Conservation (phyloP, 352 stramenopile species). For the Globisporangium carolinianum region DNA sequence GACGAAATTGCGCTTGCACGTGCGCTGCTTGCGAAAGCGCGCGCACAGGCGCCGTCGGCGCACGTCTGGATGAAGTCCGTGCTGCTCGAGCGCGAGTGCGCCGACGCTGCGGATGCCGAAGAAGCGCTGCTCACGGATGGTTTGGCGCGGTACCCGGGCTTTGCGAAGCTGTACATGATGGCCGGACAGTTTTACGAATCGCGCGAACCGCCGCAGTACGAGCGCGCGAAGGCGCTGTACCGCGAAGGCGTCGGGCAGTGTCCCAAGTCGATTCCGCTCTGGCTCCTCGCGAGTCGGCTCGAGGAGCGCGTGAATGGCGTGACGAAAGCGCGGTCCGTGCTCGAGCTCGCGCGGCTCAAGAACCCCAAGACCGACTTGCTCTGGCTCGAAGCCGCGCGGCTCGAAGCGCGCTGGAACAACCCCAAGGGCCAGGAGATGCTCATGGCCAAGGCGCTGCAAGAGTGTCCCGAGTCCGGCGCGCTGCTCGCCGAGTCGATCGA, state of each 20-base stretch:
- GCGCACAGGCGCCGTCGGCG: slow-evolving; percentile 78
- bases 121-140: slow-evolving; percentile 89
- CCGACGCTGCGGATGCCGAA: slow-evolving; percentile 45
- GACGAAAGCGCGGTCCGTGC: slow-evolving; percentile 94
- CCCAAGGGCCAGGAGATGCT: slow-evolving; percentile 93
- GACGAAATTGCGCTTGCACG: slow-evolving; percentile 92
- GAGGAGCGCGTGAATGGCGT: slow-evolving; percentile 89
- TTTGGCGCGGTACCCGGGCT: slow-evolving; percentile 87
- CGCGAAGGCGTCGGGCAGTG: slow-evolving; percentile 90
- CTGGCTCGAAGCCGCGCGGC: slow-evolving; percentile 94
- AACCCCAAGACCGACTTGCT: slow-evolving; percentile 92
- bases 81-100: slow-evolving; percentile 92
- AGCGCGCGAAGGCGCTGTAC: slow-evolving; percentile 89
- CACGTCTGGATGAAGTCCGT: slow-evolving; percentile 98
- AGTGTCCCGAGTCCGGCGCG: slow-evolving; percentile 93
- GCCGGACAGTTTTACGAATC: slow-evolving; percentile 90
- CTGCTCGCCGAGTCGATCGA: slow-evolving; percentile 96
- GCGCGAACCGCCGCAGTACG: slow-evolving; percentile 39
- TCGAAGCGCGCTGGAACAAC: slow-evolving; percentile 92
- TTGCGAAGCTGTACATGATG: slow-evolving; percentile 98
- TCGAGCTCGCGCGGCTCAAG: slow-evolving; percentile 95
- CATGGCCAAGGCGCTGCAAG: slow-evolving; percentile 95
- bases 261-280: slow-evolving; percentile 91
- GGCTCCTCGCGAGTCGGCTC: slow-evolving; percentile 90
- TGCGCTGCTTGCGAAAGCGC: slow-evolving; percentile 70